Conservation (phyloP, 2,329 filamentous ascomycete species). For the Elsinoe australis region DNA sequence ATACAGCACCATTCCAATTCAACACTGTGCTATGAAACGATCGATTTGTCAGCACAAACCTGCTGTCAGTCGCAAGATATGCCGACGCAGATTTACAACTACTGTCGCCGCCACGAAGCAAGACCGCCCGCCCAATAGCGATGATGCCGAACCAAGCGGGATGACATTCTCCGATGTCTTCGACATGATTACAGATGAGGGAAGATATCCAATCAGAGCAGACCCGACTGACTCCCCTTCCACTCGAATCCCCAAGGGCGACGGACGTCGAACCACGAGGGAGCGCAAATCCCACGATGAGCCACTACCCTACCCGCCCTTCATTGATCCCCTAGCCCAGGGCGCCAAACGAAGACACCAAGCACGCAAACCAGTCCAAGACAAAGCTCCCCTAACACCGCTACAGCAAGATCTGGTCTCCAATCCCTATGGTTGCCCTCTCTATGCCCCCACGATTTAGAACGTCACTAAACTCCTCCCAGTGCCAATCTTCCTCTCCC, state of each 20-base stretch:
- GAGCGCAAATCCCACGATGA: background rate
- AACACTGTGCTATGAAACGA: background rate
- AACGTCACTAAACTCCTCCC: background rate
- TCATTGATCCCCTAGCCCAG: conserved; percentile 11
- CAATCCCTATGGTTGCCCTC: conserved; percentile 56
- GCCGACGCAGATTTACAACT: background rate
- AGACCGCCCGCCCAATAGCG: too few relatives aligned
- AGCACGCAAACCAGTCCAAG: conserved; percentile 37
- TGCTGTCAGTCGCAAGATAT: background rate
- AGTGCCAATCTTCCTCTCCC: background rate
- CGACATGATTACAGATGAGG: too few relatives aligned
- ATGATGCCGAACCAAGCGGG: too few relatives aligned
- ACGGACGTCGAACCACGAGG: conserved; percentile 2
- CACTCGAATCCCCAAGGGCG: background rate
- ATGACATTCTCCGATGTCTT: too few relatives aligned
- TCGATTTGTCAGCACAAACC: background rate
- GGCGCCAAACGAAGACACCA: conserved; percentile 26
- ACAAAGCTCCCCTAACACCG: conserved; percentile 35
- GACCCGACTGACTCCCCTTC: too few relatives aligned
- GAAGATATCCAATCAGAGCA: too few relatives aligned
- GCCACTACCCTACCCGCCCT: conserved; percentile 14
- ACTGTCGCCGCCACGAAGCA: too few relatives aligned
- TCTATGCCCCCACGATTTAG: background rate
- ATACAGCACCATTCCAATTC: background rate
- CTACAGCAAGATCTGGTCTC: conserved; percentile 53